These are phyloP conservation scores for Wallemia mellicola DNA, from an alignment of 1,284 basidiomycete genomes.

Conservation along the genomic window DNA sequence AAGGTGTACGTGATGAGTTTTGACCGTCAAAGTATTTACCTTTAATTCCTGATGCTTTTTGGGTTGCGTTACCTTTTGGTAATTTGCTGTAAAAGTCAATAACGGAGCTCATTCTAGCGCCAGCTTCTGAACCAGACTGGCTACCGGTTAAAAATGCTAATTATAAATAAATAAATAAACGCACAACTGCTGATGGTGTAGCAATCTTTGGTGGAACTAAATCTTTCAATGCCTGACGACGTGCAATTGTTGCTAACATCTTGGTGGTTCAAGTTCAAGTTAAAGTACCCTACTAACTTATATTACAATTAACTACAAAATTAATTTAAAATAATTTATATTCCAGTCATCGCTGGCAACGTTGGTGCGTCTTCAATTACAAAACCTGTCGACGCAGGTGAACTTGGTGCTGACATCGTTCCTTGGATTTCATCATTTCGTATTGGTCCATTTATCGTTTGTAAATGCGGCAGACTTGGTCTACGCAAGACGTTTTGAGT, in stretches of 20 bases:
- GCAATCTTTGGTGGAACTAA: constrained; percentile 86
- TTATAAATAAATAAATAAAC: constrained; percentile 11
- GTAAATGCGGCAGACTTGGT: not conserved
- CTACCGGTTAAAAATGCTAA: not conserved
- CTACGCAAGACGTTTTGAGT: not conserved
- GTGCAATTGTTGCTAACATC: not conserved
- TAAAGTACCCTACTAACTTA: not conserved
- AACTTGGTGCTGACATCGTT: not conserved
- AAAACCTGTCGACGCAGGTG: not conserved
- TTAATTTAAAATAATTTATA: not conserved
- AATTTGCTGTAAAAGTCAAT: constrained; percentile 85
- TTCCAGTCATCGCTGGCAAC: not conserved
- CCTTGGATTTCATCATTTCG: not conserved
- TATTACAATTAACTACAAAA: not conserved
- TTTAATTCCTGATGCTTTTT: constrained; percentile 35
- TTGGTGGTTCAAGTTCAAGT: not conserved
- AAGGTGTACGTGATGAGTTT: constrained; percentile 47
- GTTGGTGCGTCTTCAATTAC: not conserved
- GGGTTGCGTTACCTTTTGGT: constrained; percentile 34
- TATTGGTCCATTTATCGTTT: too few species aligned
- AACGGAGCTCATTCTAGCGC: constrained; percentile 46
- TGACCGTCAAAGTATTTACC: constrained; percentile 49
- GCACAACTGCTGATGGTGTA: constrained; percentile 54
- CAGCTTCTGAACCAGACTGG: constrained; percentile 37
- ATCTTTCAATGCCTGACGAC: constrained; percentile 42